Percentiles rank a stretch among this genome's conserved stretches.
Conservation (phyloP, 2,329 filamentous ascomycete species). For the Alternaria arborescens region DNA sequence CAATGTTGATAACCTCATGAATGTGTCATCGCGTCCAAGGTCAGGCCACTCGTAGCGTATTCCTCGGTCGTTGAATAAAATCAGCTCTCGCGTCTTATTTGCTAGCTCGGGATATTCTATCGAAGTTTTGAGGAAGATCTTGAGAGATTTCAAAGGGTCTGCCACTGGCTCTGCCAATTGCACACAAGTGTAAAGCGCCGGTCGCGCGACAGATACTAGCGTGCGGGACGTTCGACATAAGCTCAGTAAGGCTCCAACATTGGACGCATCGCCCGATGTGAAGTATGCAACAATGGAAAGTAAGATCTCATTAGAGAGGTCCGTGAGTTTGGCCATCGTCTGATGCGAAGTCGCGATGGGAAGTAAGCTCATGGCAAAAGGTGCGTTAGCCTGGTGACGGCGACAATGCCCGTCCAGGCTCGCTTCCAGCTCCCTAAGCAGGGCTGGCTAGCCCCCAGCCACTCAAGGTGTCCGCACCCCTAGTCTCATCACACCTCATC, state of each 20-base stretch:
- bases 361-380: not conserved
- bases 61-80: conserved; percentile 1
- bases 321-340: conserved; percentile 10
- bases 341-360: not conserved
- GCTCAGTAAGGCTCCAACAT: conserved; percentile 6
- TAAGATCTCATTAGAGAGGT: conserved; percentile 17
- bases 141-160: conserved; percentile 3
- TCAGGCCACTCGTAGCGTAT: conserved; percentile 3
- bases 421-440: not conserved
- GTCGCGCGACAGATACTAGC: conserved; percentile 11
- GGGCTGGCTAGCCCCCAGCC: too few relatives aligned
- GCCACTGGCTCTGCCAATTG: not conserved
- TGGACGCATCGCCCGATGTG: not conserved
- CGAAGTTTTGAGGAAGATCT: conserved; percentile 12
- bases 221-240: conserved; percentile 12
- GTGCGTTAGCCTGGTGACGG: not conserved
- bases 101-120: conserved; percentile 10
- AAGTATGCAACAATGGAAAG: conserved; percentile 10
- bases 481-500: too few relatives aligned
- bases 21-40: conserved; percentile 1
- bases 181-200: conserved; percentile 16
- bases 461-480: too few relatives aligned
- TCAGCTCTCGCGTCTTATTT: conserved; percentile 9
- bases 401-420: not conserved
- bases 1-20: not conserved